phyloP scores from a whole-genome alignment of 179 eudicot genomes.

The Corrigiola litoralis region DNA sequence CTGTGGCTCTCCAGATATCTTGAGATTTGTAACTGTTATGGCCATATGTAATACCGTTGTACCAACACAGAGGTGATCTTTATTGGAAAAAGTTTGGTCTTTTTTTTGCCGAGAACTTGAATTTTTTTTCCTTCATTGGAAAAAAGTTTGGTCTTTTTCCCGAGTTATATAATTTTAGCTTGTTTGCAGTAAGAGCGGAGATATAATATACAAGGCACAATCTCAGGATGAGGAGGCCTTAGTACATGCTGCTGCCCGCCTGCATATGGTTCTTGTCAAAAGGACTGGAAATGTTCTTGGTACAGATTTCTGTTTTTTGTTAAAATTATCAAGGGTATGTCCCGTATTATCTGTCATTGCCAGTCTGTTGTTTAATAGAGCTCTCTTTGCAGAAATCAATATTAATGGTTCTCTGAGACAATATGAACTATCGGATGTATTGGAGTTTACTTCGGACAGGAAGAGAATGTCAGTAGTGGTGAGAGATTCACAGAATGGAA shows the following conservation, averaged over 20 bases:
- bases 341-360: background rate
- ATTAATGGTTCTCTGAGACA: conserved; percentile 51
- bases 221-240: conserved; percentile 99
- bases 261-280: conserved; percentile 70
- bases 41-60: conserved; percentile 90
- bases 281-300: conserved; percentile 73
- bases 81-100: background rate
- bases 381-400: conserved; percentile 60
- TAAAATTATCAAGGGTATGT: background rate
- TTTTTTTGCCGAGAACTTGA: too few relatives aligned
- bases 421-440: conserved; percentile 71
- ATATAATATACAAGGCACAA: conserved; percentile 76
- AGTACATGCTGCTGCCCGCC: conserved; percentile 84
- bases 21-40: conserved; percentile 77
- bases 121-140: background rate
- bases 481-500: conserved; percentile 65
- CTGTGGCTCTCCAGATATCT: conserved; percentile 62
- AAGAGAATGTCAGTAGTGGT: conserved; percentile 94
- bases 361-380: background rate
- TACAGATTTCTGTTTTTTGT: conserved; percentile 19
- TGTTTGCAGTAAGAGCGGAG: conserved; percentile 67
- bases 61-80: conserved; percentile 66
- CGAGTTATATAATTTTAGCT: background rate
- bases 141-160: background rate
- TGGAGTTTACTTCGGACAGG: conserved; percentile 97